Evolutionary conservation across 2,329 filamentous ascomycete genomes (phyloP), one percentile per base, ranked within the genome.

Genomic region (Hortaea sp.): DNA sequence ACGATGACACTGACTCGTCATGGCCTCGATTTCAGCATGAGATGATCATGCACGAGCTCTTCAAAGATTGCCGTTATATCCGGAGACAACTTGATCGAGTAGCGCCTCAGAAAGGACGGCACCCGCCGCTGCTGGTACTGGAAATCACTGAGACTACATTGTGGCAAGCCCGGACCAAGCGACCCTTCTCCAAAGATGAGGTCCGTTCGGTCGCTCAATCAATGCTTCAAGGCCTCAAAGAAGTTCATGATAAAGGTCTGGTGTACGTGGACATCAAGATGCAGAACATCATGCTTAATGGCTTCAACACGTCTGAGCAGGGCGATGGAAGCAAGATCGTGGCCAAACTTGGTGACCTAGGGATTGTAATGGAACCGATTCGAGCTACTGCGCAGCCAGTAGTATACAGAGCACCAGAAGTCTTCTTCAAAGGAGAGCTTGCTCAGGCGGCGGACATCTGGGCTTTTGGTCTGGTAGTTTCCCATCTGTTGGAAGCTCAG

Each of bases 11-110:
- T 1, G 43, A 44, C 6, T 40, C 47, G 44, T 41, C 42, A 43
- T 60, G 52, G 51, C 58, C 58, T 1, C 39, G 45, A 5, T 60
- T 61, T 44, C 49, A 53, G 29, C 51, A 58, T 28, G 59, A 61
- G 41, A 59, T 61, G 55, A 52, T 58, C 41, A 60, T 61, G 54
- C 59, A 61, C 41, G 57, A 60, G 48, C 45, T 61, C 6, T 51
- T 60, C 45, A 60, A 58, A 35, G 51, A 53, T 31, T 53, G 47
- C 13, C 34, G 41, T 9, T 44, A 38, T 27, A 54, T 61, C 32
- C 53, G 59, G 27, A 52, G 51, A 34, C 53, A 59, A 29, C 38
- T 59, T 29, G 59, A 61, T 46, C 55, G 57, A 9, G 57, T 61
- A 13, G 49, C 56, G 7, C 54, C 59, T 0, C 35, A 41, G 10